Evolutionary conservation across 139 green algal species (phyloP).

Genomic region (Picocystis salinarum): DNA sequence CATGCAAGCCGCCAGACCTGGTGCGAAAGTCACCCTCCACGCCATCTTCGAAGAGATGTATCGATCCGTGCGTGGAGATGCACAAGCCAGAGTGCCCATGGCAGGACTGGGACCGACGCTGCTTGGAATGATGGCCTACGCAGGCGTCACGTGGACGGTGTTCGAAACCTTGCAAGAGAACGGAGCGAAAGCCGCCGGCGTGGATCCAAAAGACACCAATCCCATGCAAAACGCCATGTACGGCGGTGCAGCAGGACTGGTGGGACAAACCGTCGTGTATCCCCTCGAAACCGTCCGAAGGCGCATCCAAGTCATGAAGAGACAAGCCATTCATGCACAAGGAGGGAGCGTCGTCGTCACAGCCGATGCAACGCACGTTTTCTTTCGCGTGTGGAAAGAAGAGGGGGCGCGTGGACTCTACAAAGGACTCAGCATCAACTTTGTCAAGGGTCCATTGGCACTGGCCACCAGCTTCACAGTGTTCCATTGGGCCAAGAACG

Average conservation of each 20-base stretch:
- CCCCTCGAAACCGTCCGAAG: slow-evolving; percentile 12
- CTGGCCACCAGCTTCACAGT: slow-evolving; percentile 5
- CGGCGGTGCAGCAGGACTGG: slow-evolving; percentile 6
- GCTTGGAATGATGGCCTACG: slow-evolving; percentile 12
- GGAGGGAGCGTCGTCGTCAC: slow-evolving; percentile 4
- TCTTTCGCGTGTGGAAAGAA: no score
- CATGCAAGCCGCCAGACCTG: no score
- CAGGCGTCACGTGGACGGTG: slow-evolving; percentile 11
- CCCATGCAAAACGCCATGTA: slow-evolving; percentile 2
- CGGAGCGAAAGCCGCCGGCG: not conserved
- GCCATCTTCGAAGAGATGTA: no score
- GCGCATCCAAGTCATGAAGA: slow-evolving; percentile 5
- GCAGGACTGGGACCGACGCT: no score
- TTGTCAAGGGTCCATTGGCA: slow-evolving; percentile 6
- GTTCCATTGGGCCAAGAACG: no score
- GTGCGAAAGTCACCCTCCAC: no score
- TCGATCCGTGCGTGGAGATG: no score
- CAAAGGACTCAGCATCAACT: slow-evolving; percentile 13
- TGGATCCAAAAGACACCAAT: slow-evolving; percentile 5
- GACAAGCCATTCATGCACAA: slow-evolving; percentile 1
- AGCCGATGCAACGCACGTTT: slow-evolving; percentile 14
- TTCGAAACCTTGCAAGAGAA: slow-evolving; percentile 14
- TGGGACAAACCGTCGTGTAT: slow-evolving; percentile 8
- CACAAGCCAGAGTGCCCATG: no score
- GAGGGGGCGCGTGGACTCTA: slow-evolving; percentile 21